A percentile compares a stretch with the other conserved stretches of the same genome.
Conservation (phyloP, 352 stramenopile genomes). For the Phytophthora pisi region DNA sequence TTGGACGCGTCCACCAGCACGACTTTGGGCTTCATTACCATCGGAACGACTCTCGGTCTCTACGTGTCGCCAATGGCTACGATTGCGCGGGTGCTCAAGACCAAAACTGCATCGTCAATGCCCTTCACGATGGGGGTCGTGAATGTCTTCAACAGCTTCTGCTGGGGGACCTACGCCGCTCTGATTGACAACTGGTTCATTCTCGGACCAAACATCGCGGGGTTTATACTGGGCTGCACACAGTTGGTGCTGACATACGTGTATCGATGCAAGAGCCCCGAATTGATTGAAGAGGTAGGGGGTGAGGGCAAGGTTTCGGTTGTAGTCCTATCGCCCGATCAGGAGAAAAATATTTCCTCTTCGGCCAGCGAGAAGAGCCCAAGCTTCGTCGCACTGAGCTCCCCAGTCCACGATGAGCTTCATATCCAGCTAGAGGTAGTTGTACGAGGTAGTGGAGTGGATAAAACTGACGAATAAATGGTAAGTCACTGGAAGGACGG, state of each 20-base stretch:
- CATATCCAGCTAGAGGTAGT: slow-evolving; percentile 1
- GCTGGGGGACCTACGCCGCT: slow-evolving; percentile 8
- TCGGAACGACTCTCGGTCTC: slow-evolving; percentile 39
- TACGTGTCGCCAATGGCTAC: slow-evolving; percentile 53
- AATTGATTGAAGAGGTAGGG: not conserved
- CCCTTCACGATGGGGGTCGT: slow-evolving; percentile 29
- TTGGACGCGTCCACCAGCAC: slow-evolving; percentile 9
- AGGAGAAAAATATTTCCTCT: not conserved
- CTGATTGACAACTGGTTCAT: slow-evolving; percentile 32
- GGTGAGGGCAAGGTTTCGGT: not conserved
- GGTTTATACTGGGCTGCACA: slow-evolving; percentile 26
- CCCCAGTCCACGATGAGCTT: slow-evolving; percentile 5
- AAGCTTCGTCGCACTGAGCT: slow-evolving; percentile 22
- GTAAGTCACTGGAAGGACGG: not conserved
- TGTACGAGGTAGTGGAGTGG: not conserved
- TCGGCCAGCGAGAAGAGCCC: slow-evolving; percentile 8
- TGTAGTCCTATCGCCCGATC: slow-evolving; percentile 15
- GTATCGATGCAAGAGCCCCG: not conserved
- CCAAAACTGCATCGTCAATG: slow-evolving; percentile 29
- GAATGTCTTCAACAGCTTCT: slow-evolving; percentile 19
- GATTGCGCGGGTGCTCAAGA: slow-evolving; percentile 32
- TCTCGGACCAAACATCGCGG: slow-evolving; percentile 35
- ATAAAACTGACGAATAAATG: not conserved
- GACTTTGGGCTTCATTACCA: slow-evolving; percentile 33
- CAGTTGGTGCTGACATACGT: slow-evolving; percentile 38